Percentiles rank a stretch among this genome's conserved stretches.
Evolutionary conservation across 768 basidiomycete species (phyloP).

Genomic region (Imleria badia): DNA sequence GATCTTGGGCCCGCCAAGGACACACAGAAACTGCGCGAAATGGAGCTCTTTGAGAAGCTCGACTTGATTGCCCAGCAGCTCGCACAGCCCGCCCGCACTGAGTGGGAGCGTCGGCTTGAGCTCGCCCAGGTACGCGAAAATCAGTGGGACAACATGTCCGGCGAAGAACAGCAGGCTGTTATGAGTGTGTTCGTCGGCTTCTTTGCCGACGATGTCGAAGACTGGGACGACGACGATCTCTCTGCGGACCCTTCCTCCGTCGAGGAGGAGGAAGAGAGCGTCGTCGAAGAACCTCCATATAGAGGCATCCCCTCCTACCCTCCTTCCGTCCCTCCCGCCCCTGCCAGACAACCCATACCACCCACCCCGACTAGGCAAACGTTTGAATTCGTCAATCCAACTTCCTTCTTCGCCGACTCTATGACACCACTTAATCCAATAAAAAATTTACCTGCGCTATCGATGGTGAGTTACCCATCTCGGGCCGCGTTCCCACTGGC

Average conservation of each 20-base stretch:
- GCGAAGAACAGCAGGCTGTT: slow-evolving; percentile 32
- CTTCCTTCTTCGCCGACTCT: slow-evolving; percentile 24
- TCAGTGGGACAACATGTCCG: slow-evolving; percentile 32
- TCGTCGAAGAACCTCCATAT: slow-evolving; percentile 18
- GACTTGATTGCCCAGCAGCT: slow-evolving; percentile 23
- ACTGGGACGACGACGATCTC: slow-evolving; percentile 15
- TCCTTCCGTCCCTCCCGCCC: slow-evolving; percentile 1
- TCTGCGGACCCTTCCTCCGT: slow-evolving; percentile 5
- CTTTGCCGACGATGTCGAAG: slow-evolving; percentile 29
- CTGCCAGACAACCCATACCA: slow-evolving; percentile 15
- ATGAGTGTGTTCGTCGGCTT: slow-evolving; percentile 31
- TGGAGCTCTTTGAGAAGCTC: slow-evolving; percentile 29
- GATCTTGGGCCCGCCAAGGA: slow-evolving; percentile 19
- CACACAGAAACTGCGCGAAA: slow-evolving; percentile 30
- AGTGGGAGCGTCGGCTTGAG: slow-evolving; percentile 35
- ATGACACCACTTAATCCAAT: slow-evolving; percentile 20
- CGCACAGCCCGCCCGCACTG: slow-evolving; percentile 30
- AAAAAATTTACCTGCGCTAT: slow-evolving; percentile 31
- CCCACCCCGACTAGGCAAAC: slow-evolving; percentile 20
- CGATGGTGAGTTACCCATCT: slow-evolving; percentile 26
- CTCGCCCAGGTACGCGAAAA: slow-evolving; percentile 30
- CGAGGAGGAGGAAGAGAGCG: slow-evolving; percentile 23
- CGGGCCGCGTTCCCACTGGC: neutral
- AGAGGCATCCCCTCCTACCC: slow-evolving; percentile 1
- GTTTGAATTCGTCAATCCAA: slow-evolving; percentile 31